Conservation (phyloP, 371 early-diverging fungal genomes). For the Circinella umbellata region DNA sequence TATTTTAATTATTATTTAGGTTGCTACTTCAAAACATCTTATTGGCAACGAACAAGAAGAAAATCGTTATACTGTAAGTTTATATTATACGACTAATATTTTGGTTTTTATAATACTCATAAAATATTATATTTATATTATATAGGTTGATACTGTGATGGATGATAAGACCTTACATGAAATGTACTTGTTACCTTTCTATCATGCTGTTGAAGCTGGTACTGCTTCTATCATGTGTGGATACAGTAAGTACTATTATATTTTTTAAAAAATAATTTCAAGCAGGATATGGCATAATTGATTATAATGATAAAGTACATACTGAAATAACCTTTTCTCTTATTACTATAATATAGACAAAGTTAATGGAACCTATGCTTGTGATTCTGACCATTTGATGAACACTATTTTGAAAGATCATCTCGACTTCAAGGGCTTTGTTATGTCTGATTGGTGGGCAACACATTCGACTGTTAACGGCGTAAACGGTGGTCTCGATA, state of each 20-base stretch:
- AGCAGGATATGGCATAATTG: too few species aligned
- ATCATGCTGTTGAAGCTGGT: constrained; percentile 46
- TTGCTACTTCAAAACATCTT: constrained; percentile 58
- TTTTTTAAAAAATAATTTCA: neutral
- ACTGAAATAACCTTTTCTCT: neutral
- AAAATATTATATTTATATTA: neutral
- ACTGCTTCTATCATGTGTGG: constrained; percentile 53
- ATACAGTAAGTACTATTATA: constrained; percentile 35
- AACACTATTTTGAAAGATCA: constrained; percentile 42
- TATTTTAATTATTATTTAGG: constrained; percentile 27
- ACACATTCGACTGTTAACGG: constrained; percentile 25
- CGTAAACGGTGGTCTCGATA: constrained; percentile 48
- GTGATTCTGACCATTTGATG: constrained; percentile 41
- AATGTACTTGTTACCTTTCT: constrained; percentile 56
- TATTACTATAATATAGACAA: constrained; percentile 12
- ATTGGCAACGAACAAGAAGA: constrained; percentile 57
- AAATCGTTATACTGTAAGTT: constrained; percentile 24
- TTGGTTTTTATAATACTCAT: neutral
- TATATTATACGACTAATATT: too few species aligned
- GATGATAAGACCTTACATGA: constrained; percentile 59
- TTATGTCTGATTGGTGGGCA: constrained; percentile 34
- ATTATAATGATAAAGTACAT: too few species aligned
- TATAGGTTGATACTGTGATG: constrained; percentile 32
- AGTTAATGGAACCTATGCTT: constrained; percentile 45
- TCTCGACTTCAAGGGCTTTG: constrained; percentile 40